These are phyloP conservation scores for Dipodascopsis uninucleata DNA, from an alignment of 805 yeast genomes.

Conservation along the genomic window DNA sequence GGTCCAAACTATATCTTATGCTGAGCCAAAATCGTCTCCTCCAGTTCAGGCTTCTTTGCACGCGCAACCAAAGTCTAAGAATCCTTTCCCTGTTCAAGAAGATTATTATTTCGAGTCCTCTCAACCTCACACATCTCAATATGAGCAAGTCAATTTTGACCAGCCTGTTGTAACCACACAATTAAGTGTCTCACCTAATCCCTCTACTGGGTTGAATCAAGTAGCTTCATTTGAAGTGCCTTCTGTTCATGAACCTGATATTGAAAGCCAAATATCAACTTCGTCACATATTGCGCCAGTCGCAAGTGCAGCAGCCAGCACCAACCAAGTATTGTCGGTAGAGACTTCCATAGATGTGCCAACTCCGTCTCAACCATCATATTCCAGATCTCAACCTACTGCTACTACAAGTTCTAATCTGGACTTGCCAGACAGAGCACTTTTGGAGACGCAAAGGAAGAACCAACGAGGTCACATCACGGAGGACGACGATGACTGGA, in stretches of 20 bases:
- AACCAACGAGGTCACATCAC: constrained; percentile 36
- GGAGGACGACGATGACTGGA: constrained; percentile 38
- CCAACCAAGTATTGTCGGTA: too few relatives aligned
- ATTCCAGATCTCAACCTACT: constrained; percentile 11
- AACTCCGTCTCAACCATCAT: constrained; percentile 1
- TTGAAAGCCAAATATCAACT: too few relatives aligned
- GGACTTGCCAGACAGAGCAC: constrained; percentile 24
- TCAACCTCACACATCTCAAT: too few relatives aligned
- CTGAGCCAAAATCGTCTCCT: constrained; percentile 7
- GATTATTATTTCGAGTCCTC: constrained; percentile 1
- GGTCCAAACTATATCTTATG: constrained; percentile 6
- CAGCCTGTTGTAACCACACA: too few relatives aligned
- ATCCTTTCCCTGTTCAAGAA: constrained; percentile 22
- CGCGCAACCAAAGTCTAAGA: constrained; percentile 13
- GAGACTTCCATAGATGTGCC: too few relatives aligned
- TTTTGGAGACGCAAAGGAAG: constrained; percentile 35
- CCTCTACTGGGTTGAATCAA: too few relatives aligned
- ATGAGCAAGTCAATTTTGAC: too few relatives aligned
- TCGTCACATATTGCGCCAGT: too few relatives aligned
- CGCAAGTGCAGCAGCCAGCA: too few relatives aligned
- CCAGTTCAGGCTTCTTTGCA: constrained; percentile 8
- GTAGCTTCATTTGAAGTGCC: too few relatives aligned
- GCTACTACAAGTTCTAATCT: constrained; percentile 10
- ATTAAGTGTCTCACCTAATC: too few relatives aligned
- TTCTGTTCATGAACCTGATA: too few relatives aligned